phyloP scores from a whole-genome alignment of 306 rosid genomes.

The Dalbergia cultrata region DNA sequence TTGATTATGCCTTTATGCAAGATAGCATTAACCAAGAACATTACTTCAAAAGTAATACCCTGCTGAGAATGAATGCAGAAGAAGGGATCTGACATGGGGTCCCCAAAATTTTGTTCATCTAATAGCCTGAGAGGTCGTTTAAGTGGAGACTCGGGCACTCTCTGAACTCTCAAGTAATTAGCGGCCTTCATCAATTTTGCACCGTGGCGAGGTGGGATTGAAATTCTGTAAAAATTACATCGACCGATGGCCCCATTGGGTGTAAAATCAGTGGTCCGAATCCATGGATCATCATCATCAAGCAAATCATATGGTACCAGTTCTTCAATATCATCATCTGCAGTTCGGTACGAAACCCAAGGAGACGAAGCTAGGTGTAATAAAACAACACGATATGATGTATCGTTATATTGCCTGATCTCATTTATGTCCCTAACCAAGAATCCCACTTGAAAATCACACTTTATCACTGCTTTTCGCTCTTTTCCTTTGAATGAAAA shows the following conservation, averaged over 20 bases:
- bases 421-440: constrained; percentile 73
- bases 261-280: constrained; percentile 90
- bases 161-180: constrained; percentile 57
- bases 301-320: constrained; percentile 67
- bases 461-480: constrained; percentile 63
- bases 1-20: constrained; percentile 76
- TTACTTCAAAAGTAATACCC: constrained; percentile 66
- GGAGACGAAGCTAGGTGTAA: constrained; percentile 79
- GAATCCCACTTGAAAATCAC: constrained; percentile 84
- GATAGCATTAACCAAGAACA: constrained; percentile 77
- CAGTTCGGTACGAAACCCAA: constrained; percentile 78
- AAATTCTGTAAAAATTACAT: constrained; percentile 70
- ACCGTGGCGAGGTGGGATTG: constrained; percentile 81
- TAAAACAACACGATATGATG: constrained; percentile 58
- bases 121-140: constrained; percentile 51
- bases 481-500: constrained; percentile 60
- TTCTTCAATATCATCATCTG: constrained; percentile 78
- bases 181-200: constrained; percentile 67
- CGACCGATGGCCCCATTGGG: constrained; percentile 87
- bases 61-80: constrained; percentile 59
- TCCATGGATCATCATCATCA: constrained; percentile 97
- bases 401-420: constrained; percentile 59
- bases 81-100: constrained; percentile 61
- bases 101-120: constrained; percentile 74
- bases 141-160: constrained; percentile 56